Base-by-base conservation (phyloP, 805 yeast genomes). In the Komagataella pseudopastoris region DNA sequence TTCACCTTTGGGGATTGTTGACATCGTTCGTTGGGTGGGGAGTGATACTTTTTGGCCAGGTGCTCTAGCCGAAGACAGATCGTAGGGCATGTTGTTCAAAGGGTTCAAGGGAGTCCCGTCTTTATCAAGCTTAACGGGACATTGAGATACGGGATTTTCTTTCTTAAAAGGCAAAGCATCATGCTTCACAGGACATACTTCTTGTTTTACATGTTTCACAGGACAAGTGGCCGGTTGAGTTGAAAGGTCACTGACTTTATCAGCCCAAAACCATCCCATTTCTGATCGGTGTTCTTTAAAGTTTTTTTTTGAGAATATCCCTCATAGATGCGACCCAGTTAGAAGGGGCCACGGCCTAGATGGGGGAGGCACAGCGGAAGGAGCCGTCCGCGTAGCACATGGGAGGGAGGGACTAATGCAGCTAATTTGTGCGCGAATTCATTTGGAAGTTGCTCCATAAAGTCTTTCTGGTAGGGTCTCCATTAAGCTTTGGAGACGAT, bases 191-290 rank as follows among this genome's bases (percentile, higher is more conserved):
- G 50, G 50, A 48, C 50, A 48, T 7, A 17, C 46, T 1, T 23
- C 24, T 17, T 16, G 24, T 49, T 57, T 58, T 7, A 58, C 48
- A 59, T 66, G 70, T 45, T 64, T 62, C 3, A 71, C 63, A 6
- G 71, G 73, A 58, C 72, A 69, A 16, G 45, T 58, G 16, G 62
- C 43, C 10, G 51, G 49, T n/a, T 54, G 6, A 16, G 24, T 30
- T 12, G 7, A 48, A 23, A 16, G 48, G n/a, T 23, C 20, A 23
- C 23, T 45, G 7, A 55, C 54, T 20, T 52, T 51, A 51, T 74
- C 80, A 47, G 91, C 84, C 96, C 96, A 88, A 63, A 88, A 87
- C 88, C 93, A 86, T 58, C 96, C 96, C 96, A 86, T 86, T 6
- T 36, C 64, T 12, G 10, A 44, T 44, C n/a, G 46, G 39, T 30